These are phyloP conservation scores for Fomitopsis pinicola DNA, from an alignment of 1,284 basidiomycete genomes.

Conservation along the genomic window DNA sequence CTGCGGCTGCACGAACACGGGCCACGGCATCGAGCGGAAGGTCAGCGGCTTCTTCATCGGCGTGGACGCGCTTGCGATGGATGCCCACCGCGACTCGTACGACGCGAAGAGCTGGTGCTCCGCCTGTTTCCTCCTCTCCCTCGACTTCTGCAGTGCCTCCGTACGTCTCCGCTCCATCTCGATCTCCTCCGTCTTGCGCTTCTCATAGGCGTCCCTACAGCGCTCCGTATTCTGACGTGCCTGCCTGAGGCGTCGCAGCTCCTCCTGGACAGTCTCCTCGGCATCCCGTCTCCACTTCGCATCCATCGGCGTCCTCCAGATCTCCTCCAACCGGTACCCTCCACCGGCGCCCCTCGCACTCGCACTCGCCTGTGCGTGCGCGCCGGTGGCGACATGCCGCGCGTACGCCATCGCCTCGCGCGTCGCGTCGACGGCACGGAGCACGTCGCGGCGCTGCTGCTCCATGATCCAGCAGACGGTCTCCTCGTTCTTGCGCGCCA, in stretches of 20 bases:
- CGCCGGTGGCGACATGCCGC: constrained; percentile 43
- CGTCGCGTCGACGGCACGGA: constrained; percentile 10
- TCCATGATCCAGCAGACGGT: constrained; percentile 60
- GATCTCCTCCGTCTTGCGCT: constrained; percentile 20
- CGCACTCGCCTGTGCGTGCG: not conserved
- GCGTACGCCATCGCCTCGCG: constrained; percentile 37
- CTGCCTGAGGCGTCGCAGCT: constrained; percentile 27
- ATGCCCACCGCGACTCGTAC: constrained; percentile 61
- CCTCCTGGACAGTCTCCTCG: constrained; percentile 27
- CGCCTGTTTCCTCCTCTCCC: constrained; percentile 34
- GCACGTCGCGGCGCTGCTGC: constrained; percentile 34
- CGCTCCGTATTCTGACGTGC: constrained; percentile 24
- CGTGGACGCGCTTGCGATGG: constrained; percentile 36
- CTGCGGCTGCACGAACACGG: constrained; percentile 40
- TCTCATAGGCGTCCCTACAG: constrained; percentile 35
- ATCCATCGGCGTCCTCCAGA: constrained; percentile 41
- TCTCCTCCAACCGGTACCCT: constrained; percentile 33
- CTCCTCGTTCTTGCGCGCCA: constrained; percentile 40
- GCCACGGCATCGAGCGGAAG: constrained; percentile 72
- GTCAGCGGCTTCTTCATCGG: constrained; percentile 42
- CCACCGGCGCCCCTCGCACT: constrained; percentile 1
- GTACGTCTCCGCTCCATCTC: constrained; percentile 18
- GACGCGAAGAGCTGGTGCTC: constrained; percentile 47
- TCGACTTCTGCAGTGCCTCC: constrained; percentile 38
- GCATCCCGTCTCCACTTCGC: constrained; percentile 29